Conservation (phyloP, 2,329 filamentous ascomycete genomes). For the Colletotrichum sp. region DNA sequence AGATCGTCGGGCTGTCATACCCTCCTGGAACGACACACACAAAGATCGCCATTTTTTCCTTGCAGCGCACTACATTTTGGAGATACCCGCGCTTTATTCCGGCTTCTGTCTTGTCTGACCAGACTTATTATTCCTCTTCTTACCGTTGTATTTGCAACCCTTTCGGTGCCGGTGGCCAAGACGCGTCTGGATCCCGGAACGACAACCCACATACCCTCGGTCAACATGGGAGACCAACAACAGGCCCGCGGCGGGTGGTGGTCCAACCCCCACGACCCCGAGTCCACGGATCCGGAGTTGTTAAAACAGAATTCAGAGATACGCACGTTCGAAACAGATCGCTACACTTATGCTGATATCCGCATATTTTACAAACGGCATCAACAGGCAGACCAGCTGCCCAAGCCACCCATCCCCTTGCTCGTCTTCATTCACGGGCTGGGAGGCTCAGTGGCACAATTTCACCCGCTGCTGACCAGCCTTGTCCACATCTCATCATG, state of each 20-base stretch:
- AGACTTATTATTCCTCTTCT: neutral
- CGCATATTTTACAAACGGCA: constrained; percentile 86
- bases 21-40: neutral
- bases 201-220: neutral
- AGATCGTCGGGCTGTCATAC: neutral
- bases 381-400: constrained; percentile 81
- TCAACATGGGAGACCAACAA: constrained; percentile 15
- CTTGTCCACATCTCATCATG: constrained; percentile 84
- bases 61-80: constrained; percentile 5
- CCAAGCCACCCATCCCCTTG: constrained; percentile 74
- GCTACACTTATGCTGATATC: constrained; percentile 74
- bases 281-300: constrained; percentile 75
- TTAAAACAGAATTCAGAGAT: constrained; percentile 77
- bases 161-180: neutral
- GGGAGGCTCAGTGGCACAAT: constrained; percentile 91
- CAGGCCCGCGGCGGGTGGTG: constrained; percentile 5
- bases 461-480: constrained; percentile 79
- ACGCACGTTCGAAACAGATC: constrained; percentile 73
- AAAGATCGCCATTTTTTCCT: neutral
- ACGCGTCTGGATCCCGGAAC: neutral
- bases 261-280: constrained; percentile 37
- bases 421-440: constrained; percentile 92
- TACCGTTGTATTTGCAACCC: neutral
- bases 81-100: constrained; percentile 17
- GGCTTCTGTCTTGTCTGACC: neutral